Evolutionary conservation across 345 rosid genomes (phyloP).

Genomic region (Salix udensis): DNA sequence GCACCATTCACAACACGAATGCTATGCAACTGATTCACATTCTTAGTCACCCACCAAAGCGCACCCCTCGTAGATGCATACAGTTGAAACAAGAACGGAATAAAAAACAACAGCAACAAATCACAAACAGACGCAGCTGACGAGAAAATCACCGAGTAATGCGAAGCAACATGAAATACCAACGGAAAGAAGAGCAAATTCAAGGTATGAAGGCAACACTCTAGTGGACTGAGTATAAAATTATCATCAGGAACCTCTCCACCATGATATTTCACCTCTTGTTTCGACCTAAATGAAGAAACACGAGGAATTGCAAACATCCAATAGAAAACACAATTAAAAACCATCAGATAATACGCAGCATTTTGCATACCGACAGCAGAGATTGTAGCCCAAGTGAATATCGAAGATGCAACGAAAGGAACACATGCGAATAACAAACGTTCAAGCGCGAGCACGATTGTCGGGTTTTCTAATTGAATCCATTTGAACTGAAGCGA

Average conservation of each 20-base stretch:
- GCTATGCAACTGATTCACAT: conserved; percentile 61
- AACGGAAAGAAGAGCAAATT: conserved; percentile 79
- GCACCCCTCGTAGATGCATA: conserved; percentile 94
- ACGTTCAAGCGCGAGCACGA: conserved; percentile 84
- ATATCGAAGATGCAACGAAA: conserved; percentile 65
- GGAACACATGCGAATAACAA: conserved; percentile 86
- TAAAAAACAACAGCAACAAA: conserved; percentile 76
- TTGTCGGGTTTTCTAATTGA: conserved; percentile 79
- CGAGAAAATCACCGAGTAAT: conserved; percentile 65
- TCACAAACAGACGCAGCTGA: conserved; percentile 71
- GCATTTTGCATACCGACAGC: conserved; percentile 89
- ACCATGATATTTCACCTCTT: conserved; percentile 82
- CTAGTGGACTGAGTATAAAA: conserved; percentile 69
- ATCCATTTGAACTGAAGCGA: conserved; percentile 99
- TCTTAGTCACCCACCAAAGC: conserved; percentile 89
- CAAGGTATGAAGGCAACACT: conserved; percentile 76
- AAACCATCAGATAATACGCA: conserved; percentile 70
- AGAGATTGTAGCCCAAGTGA: conserved; percentile 92
- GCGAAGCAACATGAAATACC: conserved; percentile 79
- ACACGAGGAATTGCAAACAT: conserved; percentile 68
- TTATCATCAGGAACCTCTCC: conserved; percentile 88
- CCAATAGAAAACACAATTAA: conserved; percentile 93
- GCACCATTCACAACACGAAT: conserved; percentile 87
- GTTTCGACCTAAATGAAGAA: conserved; percentile 83
- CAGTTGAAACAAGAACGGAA: conserved; percentile 84